Evolutionary conservation across 2,329 filamentous ascomycete genomes (phyloP).

Genomic region (Trichoderma brevicompactum): DNA sequence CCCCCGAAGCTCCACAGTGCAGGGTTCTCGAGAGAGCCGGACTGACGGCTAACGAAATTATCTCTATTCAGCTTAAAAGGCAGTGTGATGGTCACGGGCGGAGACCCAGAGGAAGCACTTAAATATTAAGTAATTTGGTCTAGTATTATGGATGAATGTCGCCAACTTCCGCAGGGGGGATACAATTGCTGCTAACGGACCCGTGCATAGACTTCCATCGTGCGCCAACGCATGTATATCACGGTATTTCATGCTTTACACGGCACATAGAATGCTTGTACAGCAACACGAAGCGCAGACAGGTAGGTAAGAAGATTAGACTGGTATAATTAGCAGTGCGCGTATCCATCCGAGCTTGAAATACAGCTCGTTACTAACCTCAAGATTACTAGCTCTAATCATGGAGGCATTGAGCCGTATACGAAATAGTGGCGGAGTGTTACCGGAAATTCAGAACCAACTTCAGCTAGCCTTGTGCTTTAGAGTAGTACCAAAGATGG

Average conservation of each 20-base stretch:
- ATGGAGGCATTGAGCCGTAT: neutral
- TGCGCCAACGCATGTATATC: neutral
- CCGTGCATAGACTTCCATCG: neutral
- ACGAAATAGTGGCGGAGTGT: neutral
- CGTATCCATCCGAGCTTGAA: neutral
- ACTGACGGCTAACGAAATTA: conserved; percentile 16
- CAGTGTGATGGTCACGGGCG: neutral
- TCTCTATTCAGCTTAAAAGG: neutral
- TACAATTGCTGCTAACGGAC: no score
- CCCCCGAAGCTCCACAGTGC: conserved; percentile 13
- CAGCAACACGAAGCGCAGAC: neutral
- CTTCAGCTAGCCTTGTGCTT: conserved; percentile 1
- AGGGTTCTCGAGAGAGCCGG: conserved; percentile 5
- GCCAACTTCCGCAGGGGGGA: no score
- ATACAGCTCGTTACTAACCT: neutral
- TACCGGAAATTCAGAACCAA: conserved; percentile 12
- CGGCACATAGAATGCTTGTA: neutral
- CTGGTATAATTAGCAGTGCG: neutral
- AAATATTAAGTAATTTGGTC: neutral
- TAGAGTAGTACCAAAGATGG: neutral
- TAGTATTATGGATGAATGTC: no score
- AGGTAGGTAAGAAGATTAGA: neutral
- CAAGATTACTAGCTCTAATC: neutral
- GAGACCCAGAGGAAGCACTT: neutral
- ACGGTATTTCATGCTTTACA: neutral